Evolutionary conservation across 2,329 filamentous ascomycete genomes (phyloP), one percentile per base, ranked within the genome.

Genomic region (Fonsecaea pugnacius): DNA sequence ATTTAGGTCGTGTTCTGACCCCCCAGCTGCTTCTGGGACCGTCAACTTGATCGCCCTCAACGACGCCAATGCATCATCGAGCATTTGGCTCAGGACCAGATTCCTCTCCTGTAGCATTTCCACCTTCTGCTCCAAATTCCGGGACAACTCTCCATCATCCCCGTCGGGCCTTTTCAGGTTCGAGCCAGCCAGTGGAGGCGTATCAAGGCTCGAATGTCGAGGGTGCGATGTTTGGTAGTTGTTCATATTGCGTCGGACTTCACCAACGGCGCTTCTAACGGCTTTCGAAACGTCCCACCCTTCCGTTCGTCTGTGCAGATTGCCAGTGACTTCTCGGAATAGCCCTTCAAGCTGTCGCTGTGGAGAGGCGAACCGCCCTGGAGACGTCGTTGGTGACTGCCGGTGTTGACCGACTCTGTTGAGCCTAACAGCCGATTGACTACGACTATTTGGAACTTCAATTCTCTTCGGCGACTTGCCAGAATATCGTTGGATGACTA

Each of bases 271-370:
- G 12, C 79, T 80, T 62, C 79, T 78, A 14, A 83, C 78, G 46
- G 77, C 79, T 68, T 80, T 82, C 10, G 79, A 76, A 30, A 83
- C 79, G 4, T 79, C 79, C 80, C 80, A 83, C 4, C 76, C 73
- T 69, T 83, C 80, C 8, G 80, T 79, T 6, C 79, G 78, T 50
- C 76, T 78, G 64, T 82, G 80, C 6, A 83, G 73, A 12, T 78
- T 78, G 62, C 79, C 78, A 1, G 80, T 80, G 33, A 82, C 79
- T 67, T 82, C 80, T 63, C 81, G 79, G 32, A 83, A 77, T 30
- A 82, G 70, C 1, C 74, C 71, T 66, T 83, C 80, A 1, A 82
- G 72, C 12, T 79, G 77, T 58, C 77, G 78, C 16, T 73, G 72
- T 73, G 75, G 62, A 71, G 79, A 61, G 69, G 67, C 59, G 56